Evolutionary conservation across 2,329 filamentous ascomycete species (phyloP).

Genomic region (Periconia sp.): DNA sequence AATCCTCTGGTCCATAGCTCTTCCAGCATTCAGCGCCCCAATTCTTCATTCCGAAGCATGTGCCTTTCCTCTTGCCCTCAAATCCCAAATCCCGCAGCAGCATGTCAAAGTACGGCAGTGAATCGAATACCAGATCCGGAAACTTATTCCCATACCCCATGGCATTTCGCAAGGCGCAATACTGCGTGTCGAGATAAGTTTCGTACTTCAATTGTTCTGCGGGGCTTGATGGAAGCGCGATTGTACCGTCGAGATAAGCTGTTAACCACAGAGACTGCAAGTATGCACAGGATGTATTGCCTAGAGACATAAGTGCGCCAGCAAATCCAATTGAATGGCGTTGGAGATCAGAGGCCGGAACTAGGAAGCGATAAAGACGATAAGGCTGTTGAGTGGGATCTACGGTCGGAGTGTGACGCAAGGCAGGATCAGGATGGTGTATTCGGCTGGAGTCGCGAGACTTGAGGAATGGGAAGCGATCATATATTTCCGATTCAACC

Average conservation of each 20-base stretch:
- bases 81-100: constrained; percentile 71
- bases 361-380: constrained; percentile 53
- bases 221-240: constrained; percentile 38
- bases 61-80: constrained; percentile 33
- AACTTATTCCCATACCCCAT: constrained; percentile 66
- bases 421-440: constrained; percentile 25
- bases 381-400: constrained; percentile 25
- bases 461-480: constrained; percentile 22
- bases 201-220: constrained; percentile 26
- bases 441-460: constrained; percentile 21
- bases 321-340: constrained; percentile 46
- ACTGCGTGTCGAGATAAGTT: constrained; percentile 69
- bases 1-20: constrained; percentile 65
- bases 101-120: constrained; percentile 74
- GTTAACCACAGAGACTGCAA: constrained; percentile 56
- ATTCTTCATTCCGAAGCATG: constrained; percentile 24
- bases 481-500: constrained; percentile 18
- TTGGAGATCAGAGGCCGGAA: constrained; percentile 38
- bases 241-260: constrained; percentile 65
- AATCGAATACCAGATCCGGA: constrained; percentile 78
- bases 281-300: constrained; percentile 45
- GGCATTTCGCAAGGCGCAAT: constrained; percentile 72
- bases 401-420: constrained; percentile 16
- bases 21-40: constrained; percentile 56
- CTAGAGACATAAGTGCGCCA: constrained; percentile 45